These are phyloP conservation scores for Saksenaea oblongispora DNA, from an alignment of 371 early-diverging fungal species.

Conservation along the genomic window DNA sequence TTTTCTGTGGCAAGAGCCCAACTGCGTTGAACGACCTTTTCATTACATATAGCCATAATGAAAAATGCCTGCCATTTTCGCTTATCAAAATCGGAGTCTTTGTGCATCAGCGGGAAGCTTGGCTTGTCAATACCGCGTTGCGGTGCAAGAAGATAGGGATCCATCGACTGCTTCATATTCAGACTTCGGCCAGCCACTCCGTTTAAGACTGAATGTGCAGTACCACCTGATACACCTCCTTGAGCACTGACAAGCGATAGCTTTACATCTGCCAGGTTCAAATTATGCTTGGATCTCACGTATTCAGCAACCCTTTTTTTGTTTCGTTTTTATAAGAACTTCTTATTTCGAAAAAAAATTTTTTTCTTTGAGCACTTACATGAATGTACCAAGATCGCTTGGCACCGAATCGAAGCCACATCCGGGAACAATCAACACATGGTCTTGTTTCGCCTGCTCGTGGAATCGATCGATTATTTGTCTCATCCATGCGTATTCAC, in stretches of 20 bases:
- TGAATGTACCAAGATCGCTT: constrained; percentile 71
- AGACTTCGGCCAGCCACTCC: constrained; percentile 21
- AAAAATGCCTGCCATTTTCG: constrained; percentile 64
- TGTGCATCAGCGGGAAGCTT: constrained; percentile 19
- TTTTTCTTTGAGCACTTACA: constrained; percentile 28
- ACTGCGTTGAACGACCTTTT: constrained; percentile 57
- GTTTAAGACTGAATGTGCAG: constrained; percentile 49
- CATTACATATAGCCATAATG: constrained; percentile 59
- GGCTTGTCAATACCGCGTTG: constrained; percentile 37
- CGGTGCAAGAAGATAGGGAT: constrained; percentile 44
- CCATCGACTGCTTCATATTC: constrained; percentile 16
- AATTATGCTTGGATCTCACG: constrained; percentile 49
- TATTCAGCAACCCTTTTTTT: constrained; percentile 45
- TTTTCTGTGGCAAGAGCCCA: constrained; percentile 46
- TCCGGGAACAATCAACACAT: constrained; percentile 74
- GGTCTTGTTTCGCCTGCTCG: constrained; percentile 63
- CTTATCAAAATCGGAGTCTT: constrained; percentile 35
- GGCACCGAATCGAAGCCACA: constrained; percentile 95
- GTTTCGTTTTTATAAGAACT: not conserved
- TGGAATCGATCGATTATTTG: constrained; percentile 69
- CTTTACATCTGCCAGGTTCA: constrained; percentile 57
- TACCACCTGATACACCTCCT: constrained; percentile 66
- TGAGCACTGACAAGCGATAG: constrained; percentile 51
- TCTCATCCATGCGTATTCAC: constrained; percentile 76
- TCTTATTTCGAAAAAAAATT: not conserved